These are phyloP conservation scores for Metarhizium brunneum DNA, from an alignment of 2,329 filamentous ascomycete species.

Conservation along the genomic window DNA sequence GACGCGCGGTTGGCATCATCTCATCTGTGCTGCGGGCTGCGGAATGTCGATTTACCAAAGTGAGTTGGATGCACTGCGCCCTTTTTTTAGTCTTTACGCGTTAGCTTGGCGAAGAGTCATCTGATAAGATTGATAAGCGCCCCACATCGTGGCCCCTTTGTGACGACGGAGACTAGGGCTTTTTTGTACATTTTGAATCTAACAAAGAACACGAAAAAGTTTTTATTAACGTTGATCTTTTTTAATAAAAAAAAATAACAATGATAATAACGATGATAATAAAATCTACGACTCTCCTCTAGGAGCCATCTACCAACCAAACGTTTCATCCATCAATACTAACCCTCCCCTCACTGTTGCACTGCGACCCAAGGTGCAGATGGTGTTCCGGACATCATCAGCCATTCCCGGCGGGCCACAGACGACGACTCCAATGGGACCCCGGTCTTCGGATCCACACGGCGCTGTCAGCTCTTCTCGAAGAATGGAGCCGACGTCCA, in stretches of 20 bases:
- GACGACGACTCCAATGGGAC: slow-evolving; percentile 16
- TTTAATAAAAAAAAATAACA: too few relatives aligned
- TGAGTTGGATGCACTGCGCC: not conserved
- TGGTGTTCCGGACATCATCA: slow-evolving; percentile 16
- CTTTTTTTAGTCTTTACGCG: not conserved
- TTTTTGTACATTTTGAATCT: not conserved
- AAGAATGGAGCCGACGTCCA: slow-evolving; percentile 15
- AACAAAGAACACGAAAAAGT: not conserved
- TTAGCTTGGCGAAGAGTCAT: not conserved
- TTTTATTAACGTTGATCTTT: too few relatives aligned
- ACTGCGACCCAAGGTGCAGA: slow-evolving; percentile 13
- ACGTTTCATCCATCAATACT: slow-evolving; percentile 17
- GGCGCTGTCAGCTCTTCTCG: slow-evolving; percentile 9
- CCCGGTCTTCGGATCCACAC: slow-evolving; percentile 7
- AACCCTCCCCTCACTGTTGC: slow-evolving; percentile 11
- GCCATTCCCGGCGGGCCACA: slow-evolving; percentile 21
- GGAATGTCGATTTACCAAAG: not conserved
- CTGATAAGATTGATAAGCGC: slow-evolving; percentile 4
- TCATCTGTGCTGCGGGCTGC: not conserved
- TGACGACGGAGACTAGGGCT: too few relatives aligned
- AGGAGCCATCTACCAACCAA: slow-evolving; percentile 15
- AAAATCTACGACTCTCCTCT: not conserved
- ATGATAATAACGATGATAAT: too few relatives aligned
- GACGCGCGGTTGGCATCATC: slow-evolving; percentile 1
- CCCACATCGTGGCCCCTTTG: not conserved